A percentile compares a stretch with the other conserved stretches of the same genome.
Conservation (phyloP, 805 yeast species). For the Komagataella phaffii region DNA sequence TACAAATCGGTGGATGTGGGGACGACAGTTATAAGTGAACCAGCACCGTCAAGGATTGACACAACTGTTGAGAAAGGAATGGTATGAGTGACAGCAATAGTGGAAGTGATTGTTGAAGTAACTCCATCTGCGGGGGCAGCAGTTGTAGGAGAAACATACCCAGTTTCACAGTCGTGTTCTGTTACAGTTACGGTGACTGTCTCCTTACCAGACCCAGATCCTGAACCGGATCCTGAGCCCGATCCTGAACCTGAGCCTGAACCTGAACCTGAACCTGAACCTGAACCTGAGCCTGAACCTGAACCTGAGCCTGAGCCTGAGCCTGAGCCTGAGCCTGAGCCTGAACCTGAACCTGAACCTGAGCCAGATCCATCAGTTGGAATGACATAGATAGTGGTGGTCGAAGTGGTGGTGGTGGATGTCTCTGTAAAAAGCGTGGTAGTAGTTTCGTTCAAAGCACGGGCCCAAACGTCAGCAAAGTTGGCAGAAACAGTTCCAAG, state of each 20-base stretch:
- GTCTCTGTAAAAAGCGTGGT: neutral
- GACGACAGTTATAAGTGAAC: conserved; percentile 13
- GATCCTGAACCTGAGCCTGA: neutral
- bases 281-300: neutral
- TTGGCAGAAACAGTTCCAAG: neutral
- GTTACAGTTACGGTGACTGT: conserved; percentile 3
- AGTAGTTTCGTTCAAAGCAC: neutral
- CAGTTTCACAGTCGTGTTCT: conserved; percentile 1
- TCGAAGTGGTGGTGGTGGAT: neutral
- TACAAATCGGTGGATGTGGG: conserved; percentile 16
- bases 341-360: neutral
- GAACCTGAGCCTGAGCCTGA: neutral
- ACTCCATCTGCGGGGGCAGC: conserved; percentile 1
- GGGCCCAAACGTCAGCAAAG: neutral
- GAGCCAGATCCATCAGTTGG: neutral
- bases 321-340: neutral
- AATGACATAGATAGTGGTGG: neutral
- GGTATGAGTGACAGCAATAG: conserved; percentile 8
- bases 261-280: neutral
- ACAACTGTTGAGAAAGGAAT: conserved; percentile 18
- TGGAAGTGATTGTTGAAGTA: conserved; percentile 5
- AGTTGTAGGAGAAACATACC: conserved; percentile 2
- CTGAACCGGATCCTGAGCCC: neutral
- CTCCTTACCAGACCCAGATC: neutral
- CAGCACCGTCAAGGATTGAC: conserved; percentile 16